Evolutionary conservation across 148 eudicot genomes (phyloP).

Genomic region (Fagopyrum esculentum): DNA sequence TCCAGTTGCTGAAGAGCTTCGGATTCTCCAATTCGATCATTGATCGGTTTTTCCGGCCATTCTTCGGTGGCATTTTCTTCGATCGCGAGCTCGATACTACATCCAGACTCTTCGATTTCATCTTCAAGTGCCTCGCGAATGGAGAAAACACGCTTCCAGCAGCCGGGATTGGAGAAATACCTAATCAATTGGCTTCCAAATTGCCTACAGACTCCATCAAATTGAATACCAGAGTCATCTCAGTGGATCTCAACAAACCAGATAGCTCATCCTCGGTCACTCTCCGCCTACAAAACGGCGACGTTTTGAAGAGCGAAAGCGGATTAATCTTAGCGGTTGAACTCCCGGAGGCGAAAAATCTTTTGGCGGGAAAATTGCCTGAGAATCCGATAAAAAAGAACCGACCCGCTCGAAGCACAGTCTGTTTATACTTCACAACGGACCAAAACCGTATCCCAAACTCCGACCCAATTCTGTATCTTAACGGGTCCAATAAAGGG

Average conservation of each 20-base stretch:
- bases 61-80: conserved; percentile 92
- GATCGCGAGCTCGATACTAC: conserved; percentile 76
- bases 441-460: conserved; percentile 41
- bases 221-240: conserved; percentile 47
- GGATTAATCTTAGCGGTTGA: conserved; percentile 90
- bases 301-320: conserved; percentile 37
- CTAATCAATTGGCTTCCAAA: conserved; percentile 67
- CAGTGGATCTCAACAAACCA: conserved; percentile 25
- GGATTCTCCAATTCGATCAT: conserved; percentile 62
- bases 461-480: conserved; percentile 55
- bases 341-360: conserved; percentile 53
- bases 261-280: conserved; percentile 12
- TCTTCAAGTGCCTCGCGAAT: conserved; percentile 77
- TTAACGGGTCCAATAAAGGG: conserved; percentile 85
- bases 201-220: conserved; percentile 46
- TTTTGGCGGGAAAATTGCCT: conserved; percentile 45
- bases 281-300: conserved; percentile 52
- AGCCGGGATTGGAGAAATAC: conserved; percentile 75
- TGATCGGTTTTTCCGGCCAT: conserved; percentile 78
- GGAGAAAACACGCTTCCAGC: conserved; percentile 82
- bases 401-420: conserved; percentile 60
- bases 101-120: conserved; percentile 74
- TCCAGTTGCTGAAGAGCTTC: conserved; percentile 36
- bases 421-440: conserved; percentile 64
- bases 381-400: conserved; percentile 14